A percentile compares a stretch with the other conserved stretches of the same genome.
Evolutionary conservation across 2,329 filamentous ascomycete species (phyloP).

Genomic region (Fusarium sp.): DNA sequence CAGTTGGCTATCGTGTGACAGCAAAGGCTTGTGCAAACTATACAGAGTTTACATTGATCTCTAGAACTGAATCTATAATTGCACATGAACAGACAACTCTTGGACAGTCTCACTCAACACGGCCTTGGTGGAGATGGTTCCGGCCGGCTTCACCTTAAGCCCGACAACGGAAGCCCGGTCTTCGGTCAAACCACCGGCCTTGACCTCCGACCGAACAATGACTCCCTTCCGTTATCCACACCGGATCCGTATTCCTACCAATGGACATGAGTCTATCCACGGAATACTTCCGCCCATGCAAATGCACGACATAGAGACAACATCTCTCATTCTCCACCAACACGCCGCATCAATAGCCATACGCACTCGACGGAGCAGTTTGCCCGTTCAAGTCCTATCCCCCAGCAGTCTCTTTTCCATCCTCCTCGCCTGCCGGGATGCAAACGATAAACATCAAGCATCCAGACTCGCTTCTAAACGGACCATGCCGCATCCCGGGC

Average conservation of each 20-base stretch:
- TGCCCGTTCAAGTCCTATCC: slow-evolving; percentile 14
- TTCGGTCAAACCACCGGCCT: slow-evolving; percentile 12
- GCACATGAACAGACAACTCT: not conserved
- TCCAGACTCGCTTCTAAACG: slow-evolving; percentile 50
- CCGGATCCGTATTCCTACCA: not conserved
- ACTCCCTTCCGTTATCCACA: slow-evolving; percentile 4
- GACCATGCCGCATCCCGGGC: slow-evolving; percentile 56
- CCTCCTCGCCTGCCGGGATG: slow-evolving; percentile 30
- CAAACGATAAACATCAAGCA: slow-evolving; percentile 50
- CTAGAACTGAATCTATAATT: too few relatives aligned
- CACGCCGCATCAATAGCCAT: not conserved
- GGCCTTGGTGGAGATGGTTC: not conserved
- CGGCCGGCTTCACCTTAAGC: not conserved
- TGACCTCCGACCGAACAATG: not conserved
- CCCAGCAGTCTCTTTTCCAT: slow-evolving; percentile 17
- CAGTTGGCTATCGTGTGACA: not conserved
- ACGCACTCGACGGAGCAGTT: not conserved
- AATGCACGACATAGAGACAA: not conserved
- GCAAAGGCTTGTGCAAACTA: not conserved
- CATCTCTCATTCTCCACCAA: not conserved
- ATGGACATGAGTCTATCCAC: not conserved
- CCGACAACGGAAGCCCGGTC: slow-evolving; percentile 21
- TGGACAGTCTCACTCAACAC: not conserved
- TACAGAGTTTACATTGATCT: not conserved
- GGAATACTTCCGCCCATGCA: not conserved